These are phyloP conservation scores for California macrophylla DNA, from an alignment of 441 rosid species.

Conservation along the genomic window DNA sequence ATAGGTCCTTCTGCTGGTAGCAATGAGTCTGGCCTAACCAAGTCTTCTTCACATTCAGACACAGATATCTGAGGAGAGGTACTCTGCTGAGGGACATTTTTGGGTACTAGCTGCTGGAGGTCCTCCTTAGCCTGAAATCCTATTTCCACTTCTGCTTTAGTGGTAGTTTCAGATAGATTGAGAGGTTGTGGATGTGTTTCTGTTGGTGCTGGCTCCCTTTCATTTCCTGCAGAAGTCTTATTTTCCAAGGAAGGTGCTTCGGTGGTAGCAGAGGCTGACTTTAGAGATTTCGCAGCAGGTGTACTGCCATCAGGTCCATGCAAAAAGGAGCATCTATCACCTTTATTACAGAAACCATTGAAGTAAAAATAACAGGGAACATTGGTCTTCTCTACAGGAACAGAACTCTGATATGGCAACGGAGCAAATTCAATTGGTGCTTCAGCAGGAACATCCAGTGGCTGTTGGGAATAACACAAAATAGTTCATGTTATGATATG, in stretches of 20 bases:
- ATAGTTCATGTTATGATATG: background rate
- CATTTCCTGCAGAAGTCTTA: conserved; percentile 16
- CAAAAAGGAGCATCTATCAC: conserved; percentile 34
- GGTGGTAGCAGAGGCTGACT: conserved; percentile 12
- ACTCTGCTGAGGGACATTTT: conserved; percentile 6
- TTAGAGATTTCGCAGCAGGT: conserved; percentile 19
- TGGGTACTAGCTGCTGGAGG: conserved; percentile 15
- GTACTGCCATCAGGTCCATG: conserved; percentile 30
- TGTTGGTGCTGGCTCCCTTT: background rate
- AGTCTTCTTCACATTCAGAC: conserved; percentile 16
- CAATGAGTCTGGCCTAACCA: conserved; percentile 20
- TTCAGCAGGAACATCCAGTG: conserved; percentile 32
- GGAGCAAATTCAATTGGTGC: conserved; percentile 22
- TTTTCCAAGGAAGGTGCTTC: conserved; percentile 17
- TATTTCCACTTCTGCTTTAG: conserved; percentile 17
- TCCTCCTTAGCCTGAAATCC: conserved; percentile 17
- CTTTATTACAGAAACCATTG: conserved; percentile 42
- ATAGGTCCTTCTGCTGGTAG: conserved; percentile 20
- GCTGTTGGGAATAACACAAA: conserved; percentile 26
- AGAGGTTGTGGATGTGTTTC: conserved; percentile 8
- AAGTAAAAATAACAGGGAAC: conserved; percentile 44
- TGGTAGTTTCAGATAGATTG: conserved; percentile 13
- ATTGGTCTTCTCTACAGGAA: conserved; percentile 25
- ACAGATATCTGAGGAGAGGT: conserved; percentile 17
- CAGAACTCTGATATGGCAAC: conserved; percentile 22